A percentile compares a stretch with the other conserved stretches of the same genome.
These are phyloP conservation scores for Pseudogymnoascus sp. DNA, from an alignment of 2,329 filamentous ascomycete genomes.

Conservation along the genomic window DNA sequence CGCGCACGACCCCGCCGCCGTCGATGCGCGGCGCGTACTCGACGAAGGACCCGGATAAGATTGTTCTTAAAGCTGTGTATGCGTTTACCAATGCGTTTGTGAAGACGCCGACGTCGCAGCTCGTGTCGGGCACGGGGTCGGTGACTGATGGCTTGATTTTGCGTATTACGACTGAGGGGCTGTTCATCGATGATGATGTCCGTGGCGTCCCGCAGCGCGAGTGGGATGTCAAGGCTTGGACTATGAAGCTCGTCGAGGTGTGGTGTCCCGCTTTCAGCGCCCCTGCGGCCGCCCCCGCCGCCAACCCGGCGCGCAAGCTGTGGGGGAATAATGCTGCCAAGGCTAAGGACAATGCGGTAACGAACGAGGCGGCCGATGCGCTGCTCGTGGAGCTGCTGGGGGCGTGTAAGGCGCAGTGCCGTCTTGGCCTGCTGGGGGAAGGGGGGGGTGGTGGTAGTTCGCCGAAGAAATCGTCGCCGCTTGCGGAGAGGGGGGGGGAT, in stretches of 20 bases:
- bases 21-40: constrained; percentile 70
- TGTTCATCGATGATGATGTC: constrained; percentile 96
- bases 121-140: constrained; percentile 72
- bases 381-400: constrained; percentile 54
- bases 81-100: constrained; percentile 83
- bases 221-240: constrained; percentile 99
- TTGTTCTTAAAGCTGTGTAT: constrained; percentile 89
- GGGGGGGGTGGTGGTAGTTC: not conserved
- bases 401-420: constrained; percentile 57
- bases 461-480: constrained; percentile 8
- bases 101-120: constrained; percentile 81
- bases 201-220: constrained; percentile 86
- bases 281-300: constrained; percentile 34
- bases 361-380: constrained; percentile 56
- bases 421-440: constrained; percentile 34
- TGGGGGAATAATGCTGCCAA: constrained; percentile 32
- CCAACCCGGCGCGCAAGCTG: constrained; percentile 33
- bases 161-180: constrained; percentile 83
- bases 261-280: constrained; percentile 61
- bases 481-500: constrained; percentile 24
- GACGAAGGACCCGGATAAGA: constrained; percentile 89
- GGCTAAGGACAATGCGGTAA: constrained; percentile 27
- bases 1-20: constrained; percentile 73
- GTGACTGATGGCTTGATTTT: constrained; percentile 91
- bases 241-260: constrained; percentile 84